phyloP scores from a whole-genome alignment of 2,329 filamentous ascomycete genomes.

The Fusarium protoensiforme region DNA sequence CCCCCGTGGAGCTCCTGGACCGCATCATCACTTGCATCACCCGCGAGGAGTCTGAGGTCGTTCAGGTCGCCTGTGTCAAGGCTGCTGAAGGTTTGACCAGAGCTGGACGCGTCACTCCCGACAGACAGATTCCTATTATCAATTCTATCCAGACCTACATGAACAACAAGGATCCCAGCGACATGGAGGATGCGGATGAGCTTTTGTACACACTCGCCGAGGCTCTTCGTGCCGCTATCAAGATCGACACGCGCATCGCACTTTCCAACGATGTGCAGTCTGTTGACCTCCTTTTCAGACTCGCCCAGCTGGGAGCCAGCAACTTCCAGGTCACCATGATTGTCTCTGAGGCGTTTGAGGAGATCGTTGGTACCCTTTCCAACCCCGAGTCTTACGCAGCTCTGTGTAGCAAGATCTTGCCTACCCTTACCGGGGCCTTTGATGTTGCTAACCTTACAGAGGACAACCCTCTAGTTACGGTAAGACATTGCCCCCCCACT shows the following conservation, averaged over 20 bases:
- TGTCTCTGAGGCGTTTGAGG: slow-evolving; percentile 91
- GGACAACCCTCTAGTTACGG: slow-evolving; percentile 84
- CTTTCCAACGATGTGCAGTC: slow-evolving; percentile 78
- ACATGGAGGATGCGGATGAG: slow-evolving; percentile 90
- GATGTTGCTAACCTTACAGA: slow-evolving; percentile 88
- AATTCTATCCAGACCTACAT: slow-evolving; percentile 79
- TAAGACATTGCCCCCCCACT: slow-evolving; percentile 48
- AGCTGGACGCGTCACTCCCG: slow-evolving; percentile 61
- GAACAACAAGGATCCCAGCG: slow-evolving; percentile 80
- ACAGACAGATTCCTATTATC: slow-evolving; percentile 70
- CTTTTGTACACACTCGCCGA: slow-evolving; percentile 91
- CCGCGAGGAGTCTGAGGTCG: slow-evolving; percentile 83
- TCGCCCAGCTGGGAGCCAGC: slow-evolving; percentile 86
- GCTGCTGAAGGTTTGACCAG: slow-evolving; percentile 77
- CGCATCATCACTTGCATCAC: slow-evolving; percentile 80
- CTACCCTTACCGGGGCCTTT: slow-evolving; percentile 88
- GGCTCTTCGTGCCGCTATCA: slow-evolving; percentile 84
- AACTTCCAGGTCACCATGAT: slow-evolving; percentile 93
- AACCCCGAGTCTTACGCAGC: slow-evolving; percentile 77
- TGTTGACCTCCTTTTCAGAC: slow-evolving; percentile 84
- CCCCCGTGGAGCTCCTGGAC: slow-evolving; percentile 74
- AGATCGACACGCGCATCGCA: slow-evolving; percentile 79
- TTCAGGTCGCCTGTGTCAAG: slow-evolving; percentile 92
- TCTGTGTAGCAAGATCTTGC: slow-evolving; percentile 87
- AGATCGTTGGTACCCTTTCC: slow-evolving; percentile 78